phyloP scores from a whole-genome alignment of 2,329 filamentous ascomycete genomes.

The Malbranchea cinnamomea region DNA sequence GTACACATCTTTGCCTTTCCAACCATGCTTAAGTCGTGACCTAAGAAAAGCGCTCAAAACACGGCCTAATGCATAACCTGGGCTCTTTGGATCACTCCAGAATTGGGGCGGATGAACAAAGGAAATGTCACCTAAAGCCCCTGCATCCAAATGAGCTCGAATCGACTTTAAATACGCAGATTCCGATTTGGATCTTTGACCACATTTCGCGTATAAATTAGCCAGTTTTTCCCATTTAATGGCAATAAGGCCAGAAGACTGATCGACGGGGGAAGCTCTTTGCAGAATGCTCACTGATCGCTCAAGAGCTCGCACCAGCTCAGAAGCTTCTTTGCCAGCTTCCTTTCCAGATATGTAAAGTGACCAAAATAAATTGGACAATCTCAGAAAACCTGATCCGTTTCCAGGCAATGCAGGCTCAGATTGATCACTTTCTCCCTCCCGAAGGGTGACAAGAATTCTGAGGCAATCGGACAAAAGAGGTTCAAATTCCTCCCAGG shows the following conservation, averaged over 20 bases:
- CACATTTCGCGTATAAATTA: conserved; percentile 25
- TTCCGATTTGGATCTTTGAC: conserved; percentile 21
- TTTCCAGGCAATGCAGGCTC: conserved; percentile 8
- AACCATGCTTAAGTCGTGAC: conserved; percentile 16
- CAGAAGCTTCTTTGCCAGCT: conserved; percentile 17
- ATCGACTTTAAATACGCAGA: conserved; percentile 26
- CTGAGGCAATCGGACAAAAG: conserved; percentile 25
- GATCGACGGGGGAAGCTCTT: conserved; percentile 19
- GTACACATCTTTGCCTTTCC: conserved; percentile 11
- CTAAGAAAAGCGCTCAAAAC: conserved; percentile 23
- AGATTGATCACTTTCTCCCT: conserved; percentile 3
- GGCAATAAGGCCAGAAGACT: conserved; percentile 24
- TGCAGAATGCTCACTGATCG: conserved; percentile 26
- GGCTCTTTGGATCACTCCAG: conserved; percentile 21
- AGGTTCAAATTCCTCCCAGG: conserved; percentile 24
- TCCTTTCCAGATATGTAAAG: conserved; percentile 30
- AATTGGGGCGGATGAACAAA: conserved; percentile 15
- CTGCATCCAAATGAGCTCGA: conserved; percentile 24
- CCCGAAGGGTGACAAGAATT: conserved; percentile 13
- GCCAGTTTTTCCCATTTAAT: conserved; percentile 32
- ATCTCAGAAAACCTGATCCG: conserved; percentile 16
- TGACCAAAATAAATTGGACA: conserved; percentile 35
- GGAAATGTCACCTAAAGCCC: conserved; percentile 17
- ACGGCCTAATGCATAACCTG: conserved; percentile 22
- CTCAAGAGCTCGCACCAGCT: conserved; percentile 25